These are phyloP conservation scores for Eucalyptus polybractea DNA, from an alignment of 345 rosid species.

Conservation along the genomic window DNA sequence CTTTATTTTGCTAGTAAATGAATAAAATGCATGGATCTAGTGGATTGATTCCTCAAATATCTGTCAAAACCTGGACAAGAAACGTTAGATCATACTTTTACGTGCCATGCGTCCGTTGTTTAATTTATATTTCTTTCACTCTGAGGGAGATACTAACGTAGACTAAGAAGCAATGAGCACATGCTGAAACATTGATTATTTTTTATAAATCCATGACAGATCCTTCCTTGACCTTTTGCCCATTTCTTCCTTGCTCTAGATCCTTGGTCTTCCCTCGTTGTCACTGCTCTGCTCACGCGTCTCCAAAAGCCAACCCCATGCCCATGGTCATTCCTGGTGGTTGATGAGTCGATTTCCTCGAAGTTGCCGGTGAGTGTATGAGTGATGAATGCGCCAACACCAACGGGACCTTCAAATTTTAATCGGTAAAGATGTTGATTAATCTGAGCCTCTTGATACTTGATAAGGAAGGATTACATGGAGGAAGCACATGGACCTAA, in stretches of 20 bases:
- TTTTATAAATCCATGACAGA: background rate
- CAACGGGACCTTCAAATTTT: background rate
- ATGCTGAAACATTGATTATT: fast-evolving
- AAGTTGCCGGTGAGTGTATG: too few species aligned
- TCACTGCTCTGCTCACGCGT: background rate
- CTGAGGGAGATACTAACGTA: background rate
- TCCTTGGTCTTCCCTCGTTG: background rate
- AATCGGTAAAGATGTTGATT: background rate
- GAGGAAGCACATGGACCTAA: too few species aligned
- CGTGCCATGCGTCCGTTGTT: fast-evolving
- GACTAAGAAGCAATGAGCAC: background rate
- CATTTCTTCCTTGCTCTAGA: background rate
- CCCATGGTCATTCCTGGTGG: background rate
- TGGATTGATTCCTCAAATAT: background rate
- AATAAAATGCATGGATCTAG: background rate
- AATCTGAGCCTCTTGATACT: too few species aligned
- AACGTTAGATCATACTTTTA: too few species aligned
- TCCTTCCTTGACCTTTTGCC: background rate
- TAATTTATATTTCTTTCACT: background rate
- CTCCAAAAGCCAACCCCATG: background rate
- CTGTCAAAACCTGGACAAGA: background rate
- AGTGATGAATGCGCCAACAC: background rate
- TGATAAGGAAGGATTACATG: too few species aligned
- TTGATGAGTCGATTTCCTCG: too few species aligned
- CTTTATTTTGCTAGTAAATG: background rate